Base-by-base conservation (phyloP, 2,329 filamentous ascomycete genomes). In the Phaeophleospora eucalypticola region DNA sequence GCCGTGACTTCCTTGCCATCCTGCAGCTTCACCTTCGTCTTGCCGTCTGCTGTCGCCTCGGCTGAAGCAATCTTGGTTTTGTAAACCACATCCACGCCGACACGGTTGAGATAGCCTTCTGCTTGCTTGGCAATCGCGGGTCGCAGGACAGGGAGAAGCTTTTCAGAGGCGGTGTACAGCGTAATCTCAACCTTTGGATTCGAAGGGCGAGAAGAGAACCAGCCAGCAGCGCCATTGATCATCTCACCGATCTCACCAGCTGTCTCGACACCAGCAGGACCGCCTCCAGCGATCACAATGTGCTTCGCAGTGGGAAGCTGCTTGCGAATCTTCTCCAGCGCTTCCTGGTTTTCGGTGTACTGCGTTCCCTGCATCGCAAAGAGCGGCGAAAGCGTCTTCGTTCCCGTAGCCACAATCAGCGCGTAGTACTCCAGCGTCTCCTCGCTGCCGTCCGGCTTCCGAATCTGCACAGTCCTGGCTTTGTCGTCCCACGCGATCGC, bases 1-100 rank as follows among this genome's bases (percentile, higher is more conserved):
- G 71, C 68, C 2, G 66, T 66, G 17, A 75, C 51, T 4, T 60
- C 66, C 24, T 70, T 63, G 21, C 75, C 75, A 45, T 74, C 70
- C 44, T 61, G 62, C 4, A 77, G 58, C 6, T 54, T 56, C 14
- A 75, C 57, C 2, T 66, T 67, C 48, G 67, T 72, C 20, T 64
- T 64, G 15, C 63, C 67, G 17, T 65, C 61, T 4, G 58, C 71
- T 65, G 32, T 78, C 68, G 1, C 70, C 70, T 41, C 73, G 62
- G 7, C 64, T 58, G n/a, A 64, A 57, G 9, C 79, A 91, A 97
- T 67, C 77, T 82, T 62, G 52, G 58, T 21, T 37, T 58, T 14
- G 82, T 94, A 36, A 86, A 84, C 8, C 89, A 95, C 9, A 81
- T 96, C 39, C 91, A 97, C 65, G 90, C 91, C 20, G 78, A 75